A percentile compares a stretch with the other conserved stretches of the same genome.
phyloP scores from a whole-genome alignment of 345 rosid genomes.

The Adansonia digitata region DNA sequence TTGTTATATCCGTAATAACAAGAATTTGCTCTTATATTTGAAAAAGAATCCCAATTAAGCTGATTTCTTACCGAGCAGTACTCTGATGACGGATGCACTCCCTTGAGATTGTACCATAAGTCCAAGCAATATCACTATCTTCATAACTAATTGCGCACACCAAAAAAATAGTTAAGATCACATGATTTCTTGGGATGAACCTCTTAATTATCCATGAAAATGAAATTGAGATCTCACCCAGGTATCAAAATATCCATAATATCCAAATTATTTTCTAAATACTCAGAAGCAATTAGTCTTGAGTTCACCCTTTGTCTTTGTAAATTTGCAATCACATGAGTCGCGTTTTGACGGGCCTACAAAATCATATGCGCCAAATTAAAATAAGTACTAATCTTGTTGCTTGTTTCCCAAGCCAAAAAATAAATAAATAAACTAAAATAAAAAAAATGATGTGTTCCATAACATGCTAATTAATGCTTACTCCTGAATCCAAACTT shows the following conservation, averaged over 20 bases:
- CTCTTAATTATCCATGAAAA: too few relatives aligned
- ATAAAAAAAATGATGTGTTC: too few relatives aligned
- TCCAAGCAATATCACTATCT: slow-evolving; percentile 36
- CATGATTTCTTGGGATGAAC: too few relatives aligned
- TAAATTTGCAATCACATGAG: slow-evolving; percentile 40
- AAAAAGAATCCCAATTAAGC: not conserved
- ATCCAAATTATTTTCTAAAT: slow-evolving; percentile 36
- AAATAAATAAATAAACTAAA: too few relatives aligned
- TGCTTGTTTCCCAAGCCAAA: too few relatives aligned
- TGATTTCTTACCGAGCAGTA: slow-evolving; percentile 32
- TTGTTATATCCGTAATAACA: too few relatives aligned
- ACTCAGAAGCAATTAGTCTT: slow-evolving; percentile 32
- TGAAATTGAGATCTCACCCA: slow-evolving; percentile 32
- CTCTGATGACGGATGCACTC: slow-evolving; percentile 51
- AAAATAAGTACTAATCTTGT: not conserved
- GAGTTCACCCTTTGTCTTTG: slow-evolving; percentile 44
- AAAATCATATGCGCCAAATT: not conserved
- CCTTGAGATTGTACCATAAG: slow-evolving; percentile 43
- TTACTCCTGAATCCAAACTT: slow-evolving; percentile 39
- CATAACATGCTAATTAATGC: too few relatives aligned
- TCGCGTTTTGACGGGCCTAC: slow-evolving; percentile 40
- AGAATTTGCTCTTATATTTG: too few relatives aligned
- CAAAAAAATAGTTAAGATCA: not conserved
- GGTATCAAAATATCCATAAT: slow-evolving; percentile 38
- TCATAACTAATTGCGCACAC: slow-evolving; percentile 27